Percentiles rank a stretch among this genome's conserved stretches.
These are phyloP conservation scores for Apiotrichum porosum DNA, from an alignment of 1,284 basidiomycete species.

Conservation along the genomic window DNA sequence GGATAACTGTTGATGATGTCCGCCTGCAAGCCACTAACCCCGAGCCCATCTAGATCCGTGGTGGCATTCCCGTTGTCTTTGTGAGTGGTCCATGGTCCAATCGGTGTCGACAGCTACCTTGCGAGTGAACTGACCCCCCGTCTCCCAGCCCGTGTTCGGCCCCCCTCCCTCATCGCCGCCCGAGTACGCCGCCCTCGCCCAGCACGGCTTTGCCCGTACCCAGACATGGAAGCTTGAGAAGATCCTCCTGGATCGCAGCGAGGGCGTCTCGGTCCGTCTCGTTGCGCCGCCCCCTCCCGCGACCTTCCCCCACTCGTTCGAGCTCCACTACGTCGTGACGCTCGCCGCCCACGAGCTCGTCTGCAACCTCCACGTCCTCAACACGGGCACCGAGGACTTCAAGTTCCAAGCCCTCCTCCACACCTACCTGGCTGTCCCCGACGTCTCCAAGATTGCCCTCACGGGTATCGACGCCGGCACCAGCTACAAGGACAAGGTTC, in stretches of 20 bases:
- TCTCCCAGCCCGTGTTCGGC: conserved; percentile 68
- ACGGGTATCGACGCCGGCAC: conserved; percentile 52
- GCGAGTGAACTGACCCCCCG: neutral
- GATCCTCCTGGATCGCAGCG: conserved; percentile 63
- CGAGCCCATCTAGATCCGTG: conserved; percentile 64
- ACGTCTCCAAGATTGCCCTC: conserved; percentile 47
- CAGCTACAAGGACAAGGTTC: conserved; percentile 66
- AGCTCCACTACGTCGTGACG: conserved; percentile 71
- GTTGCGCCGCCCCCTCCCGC: conserved; percentile 58
- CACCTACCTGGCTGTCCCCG: conserved; percentile 71
- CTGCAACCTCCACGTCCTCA: conserved; percentile 72
- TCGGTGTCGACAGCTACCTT: neutral
- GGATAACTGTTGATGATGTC: no score
- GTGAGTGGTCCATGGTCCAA: conserved; percentile 1
- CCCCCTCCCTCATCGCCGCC: conserved; percentile 54
- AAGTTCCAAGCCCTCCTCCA: conserved; percentile 84
- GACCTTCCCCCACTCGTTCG: conserved; percentile 61
- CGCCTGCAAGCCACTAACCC: no score
- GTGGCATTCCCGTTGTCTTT: conserved; percentile 79
- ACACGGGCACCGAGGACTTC: conserved; percentile 53
- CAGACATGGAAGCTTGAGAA: conserved; percentile 63
- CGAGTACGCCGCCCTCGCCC: conserved; percentile 62
- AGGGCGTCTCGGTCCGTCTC: conserved; percentile 66
- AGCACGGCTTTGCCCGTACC: conserved; percentile 81
- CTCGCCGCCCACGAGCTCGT: conserved; percentile 67